Base-by-base conservation (phyloP, 495 filamentous ascomycete species). In the Aspergillus carlsbadensis region DNA sequence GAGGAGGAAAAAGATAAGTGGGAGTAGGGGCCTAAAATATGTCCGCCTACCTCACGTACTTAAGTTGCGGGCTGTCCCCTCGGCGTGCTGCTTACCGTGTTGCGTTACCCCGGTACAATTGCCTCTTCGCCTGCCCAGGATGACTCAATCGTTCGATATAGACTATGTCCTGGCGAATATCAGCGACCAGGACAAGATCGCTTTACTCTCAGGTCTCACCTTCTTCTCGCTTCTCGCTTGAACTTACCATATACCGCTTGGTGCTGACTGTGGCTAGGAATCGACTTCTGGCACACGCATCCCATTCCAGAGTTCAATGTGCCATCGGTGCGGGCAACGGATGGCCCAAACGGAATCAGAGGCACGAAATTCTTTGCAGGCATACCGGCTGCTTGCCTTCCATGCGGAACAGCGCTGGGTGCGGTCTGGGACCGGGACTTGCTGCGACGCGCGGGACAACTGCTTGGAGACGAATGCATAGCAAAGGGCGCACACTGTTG, bases 271-370 rank as follows among this genome's bases (percentile, higher is more conserved):
- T 7, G 1, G 10, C 1, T 39, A 71, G 69, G 69, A 47, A 68
- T 56, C 35, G 87, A 89, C 69, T 87, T 88, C 66, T 90, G 87
- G 87, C 81, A 87, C 47, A 89, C 86, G 3, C 81, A 81, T 59
- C 68, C 84, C 1, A 84, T 91, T 53, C 82, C 84, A 7, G 69
- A 79, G 39, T 81, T 85, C 64, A 76, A 76, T 14, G 83, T 90
- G 31, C 86, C 87, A 10, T 78, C 84, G 7, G 66, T 88, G 20
- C 81, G 84, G 37, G 71, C 80, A 34, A 81, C 81, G 8, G 86
- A 89, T 53, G 86, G 86, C 1, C 85, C 86, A 13, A 87, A 87
- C 63, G 86, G 85, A 35, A 78, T 84, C n/a, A 77, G 84, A 39
- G 85, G 85, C 5, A 83, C 81, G 14, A 74, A 76, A 48, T 86